A percentile compares a stretch with the other conserved stretches of the same genome.
Conservation (phyloP, 768 basidiomycete genomes). For the Leccinum subtestaceum region DNA sequence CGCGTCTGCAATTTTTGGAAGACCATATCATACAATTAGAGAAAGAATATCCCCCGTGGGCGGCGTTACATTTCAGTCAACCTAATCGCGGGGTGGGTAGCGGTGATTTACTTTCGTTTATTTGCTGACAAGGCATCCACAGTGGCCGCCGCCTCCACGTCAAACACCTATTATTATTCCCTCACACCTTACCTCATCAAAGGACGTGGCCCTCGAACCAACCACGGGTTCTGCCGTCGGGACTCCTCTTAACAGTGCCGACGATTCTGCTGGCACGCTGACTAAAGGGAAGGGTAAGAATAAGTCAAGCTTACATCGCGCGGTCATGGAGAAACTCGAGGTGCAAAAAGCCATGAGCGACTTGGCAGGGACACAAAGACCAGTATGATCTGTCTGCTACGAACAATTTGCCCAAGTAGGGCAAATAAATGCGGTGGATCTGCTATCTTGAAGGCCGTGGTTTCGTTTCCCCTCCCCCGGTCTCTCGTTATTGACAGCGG, state of each 20-base stretch:
- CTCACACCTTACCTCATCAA: constrained; percentile 49
- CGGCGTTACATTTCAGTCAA: constrained; percentile 85
- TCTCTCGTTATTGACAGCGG: background rate
- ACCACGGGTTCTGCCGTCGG: constrained; percentile 5
- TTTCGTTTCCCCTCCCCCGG: background rate
- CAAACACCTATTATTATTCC: constrained; percentile 78
- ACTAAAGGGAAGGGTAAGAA: constrained; percentile 37
- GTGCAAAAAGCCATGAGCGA: constrained; percentile 70
- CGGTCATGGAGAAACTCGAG: constrained; percentile 72
- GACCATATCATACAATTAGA: constrained; percentile 75
- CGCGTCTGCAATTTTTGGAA: constrained; percentile 68
- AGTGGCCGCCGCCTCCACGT: constrained; percentile 87
- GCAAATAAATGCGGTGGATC: background rate
- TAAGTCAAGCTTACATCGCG: constrained; percentile 67
- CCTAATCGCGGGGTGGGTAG: constrained; percentile 71
- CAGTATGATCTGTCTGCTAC: constrained; percentile 7
- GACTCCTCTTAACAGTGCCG: constrained; percentile 8
- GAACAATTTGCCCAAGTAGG: background rate
- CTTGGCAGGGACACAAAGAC: constrained; percentile 26
- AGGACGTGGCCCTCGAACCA: constrained; percentile 18
- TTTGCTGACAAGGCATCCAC: background rate
- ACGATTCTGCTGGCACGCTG: constrained; percentile 9
- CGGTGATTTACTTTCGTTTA: background rate
- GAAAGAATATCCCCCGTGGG: constrained; percentile 85
- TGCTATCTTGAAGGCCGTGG: background rate